Base-by-base conservation (phyloP, 1,284 basidiomycete species). In the Thelephora terrestris region DNA sequence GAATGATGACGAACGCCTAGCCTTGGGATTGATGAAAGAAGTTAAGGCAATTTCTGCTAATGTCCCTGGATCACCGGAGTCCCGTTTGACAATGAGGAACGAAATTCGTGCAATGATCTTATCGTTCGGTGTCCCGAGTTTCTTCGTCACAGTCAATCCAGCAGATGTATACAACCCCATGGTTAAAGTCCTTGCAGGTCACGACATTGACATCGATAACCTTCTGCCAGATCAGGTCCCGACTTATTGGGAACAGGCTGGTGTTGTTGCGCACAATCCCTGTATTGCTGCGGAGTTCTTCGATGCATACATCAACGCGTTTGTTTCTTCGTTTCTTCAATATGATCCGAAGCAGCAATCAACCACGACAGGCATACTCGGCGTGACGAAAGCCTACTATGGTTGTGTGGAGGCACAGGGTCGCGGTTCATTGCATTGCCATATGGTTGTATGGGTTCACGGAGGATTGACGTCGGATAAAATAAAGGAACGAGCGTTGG, bases 111-210 rank as follows among this genome's bases (percentile, higher is more conserved):
- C 46, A 0, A 32, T 69, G 14, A 69, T 67, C 36, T 54, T 58
- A 4, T 50, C 61, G 2, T 37, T 54, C 17, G 66, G 66, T 0
- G 27, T 60, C 0, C 67, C 64, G 1, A 60, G 52, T 39, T 65
- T 70, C 27, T 73, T 60, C 52, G 47, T 73, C 0, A 71, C 69
- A 0, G 61, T 71, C 6, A 70, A 70, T 53, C 70, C 69, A 16
- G 62, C 68, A 3, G 68, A 71, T 57, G 55, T 68, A 0, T 60
- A 63, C 32, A 64, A 64, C 51, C 68, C 69, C 3, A 7, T 69
- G 5, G 58, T 63, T 1, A 60, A 61, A 16, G 59, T 69, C 46
- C 46, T 69, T 7, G 60, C 63, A 23, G 67, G 69, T 2, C 17
- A 40, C 2, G 58, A 68, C 20, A 9, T 32, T 14, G n/a, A 40